Evolutionary conservation across 78 protist species (phyloP).

Genomic region (Dictyostelium brefeldianum): DNA sequence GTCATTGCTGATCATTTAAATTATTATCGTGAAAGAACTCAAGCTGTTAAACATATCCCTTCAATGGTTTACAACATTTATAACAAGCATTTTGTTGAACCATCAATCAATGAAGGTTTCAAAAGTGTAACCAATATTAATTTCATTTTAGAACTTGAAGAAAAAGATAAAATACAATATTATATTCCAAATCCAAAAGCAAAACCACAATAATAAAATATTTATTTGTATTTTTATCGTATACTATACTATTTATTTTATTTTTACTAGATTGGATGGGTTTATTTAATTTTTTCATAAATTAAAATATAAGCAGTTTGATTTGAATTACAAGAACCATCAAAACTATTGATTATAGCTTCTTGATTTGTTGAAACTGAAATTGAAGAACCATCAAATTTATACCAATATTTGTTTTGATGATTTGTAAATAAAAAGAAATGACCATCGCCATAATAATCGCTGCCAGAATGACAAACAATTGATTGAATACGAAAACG

Average conservation of each 20-base stretch:
- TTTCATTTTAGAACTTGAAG: background rate
- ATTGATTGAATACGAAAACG: background rate
- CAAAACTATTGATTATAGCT: slow-evolving; percentile 45
- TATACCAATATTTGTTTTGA: slow-evolving; percentile 38
- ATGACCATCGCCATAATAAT: slow-evolving; percentile 52
- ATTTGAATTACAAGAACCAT: slow-evolving; percentile 28
- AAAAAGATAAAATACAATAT: background rate
- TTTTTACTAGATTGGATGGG: no score
- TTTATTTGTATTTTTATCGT: no score
- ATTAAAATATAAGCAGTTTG: slow-evolving; percentile 19
- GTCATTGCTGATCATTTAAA: slow-evolving; percentile 85
- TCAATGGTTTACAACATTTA: slow-evolving; percentile 4
- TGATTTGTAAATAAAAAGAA: slow-evolving; percentile 24
- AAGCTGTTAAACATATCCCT: slow-evolving; percentile 33
- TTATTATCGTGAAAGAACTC: slow-evolving; percentile 57
- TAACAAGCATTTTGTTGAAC: background rate
- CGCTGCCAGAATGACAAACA: slow-evolving; percentile 31
- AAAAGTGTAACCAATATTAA: background rate
- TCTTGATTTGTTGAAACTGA: slow-evolving; percentile 32
- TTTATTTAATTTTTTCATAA: no score
- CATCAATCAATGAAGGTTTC: slow-evolving; percentile 13
- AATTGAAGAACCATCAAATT: slow-evolving; percentile 72
- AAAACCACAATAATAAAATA: no score
- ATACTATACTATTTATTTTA: no score
- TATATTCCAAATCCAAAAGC: slow-evolving; percentile 43